phyloP scores from a whole-genome alignment of 169 alveolate species.

The Plasmodium relictum region DNA sequence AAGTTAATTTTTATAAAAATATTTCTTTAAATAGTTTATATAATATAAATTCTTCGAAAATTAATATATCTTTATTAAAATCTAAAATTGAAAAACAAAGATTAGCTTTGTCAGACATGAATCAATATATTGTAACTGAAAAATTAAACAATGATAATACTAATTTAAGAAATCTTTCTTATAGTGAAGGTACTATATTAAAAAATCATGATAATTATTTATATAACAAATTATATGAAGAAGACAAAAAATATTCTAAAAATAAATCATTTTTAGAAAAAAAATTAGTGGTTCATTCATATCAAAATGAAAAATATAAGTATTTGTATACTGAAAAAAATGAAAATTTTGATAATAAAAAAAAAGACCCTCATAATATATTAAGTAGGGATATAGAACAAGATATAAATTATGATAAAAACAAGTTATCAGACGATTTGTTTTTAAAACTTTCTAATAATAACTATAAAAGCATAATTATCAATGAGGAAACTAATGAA shows the following conservation, averaged over 20 bases:
- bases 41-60: not conserved
- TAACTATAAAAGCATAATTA: not conserved
- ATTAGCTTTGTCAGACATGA: conserved; percentile 28
- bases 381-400: not conserved
- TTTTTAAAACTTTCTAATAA: not conserved
- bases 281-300: not conserved
- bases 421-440: not conserved
- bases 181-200: conserved; percentile 20
- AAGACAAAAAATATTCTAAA: not conserved
- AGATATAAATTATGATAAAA: not conserved
- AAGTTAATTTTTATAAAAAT: no score
- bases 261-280: not conserved
- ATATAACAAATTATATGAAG: not conserved
- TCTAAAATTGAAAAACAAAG: conserved; percentile 27
- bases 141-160: not conserved
- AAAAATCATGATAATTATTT: conserved; percentile 3
- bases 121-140: not conserved
- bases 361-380: not conserved
- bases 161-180: conserved; percentile 17
- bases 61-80: conserved; percentile 27
- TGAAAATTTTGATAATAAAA: not conserved
- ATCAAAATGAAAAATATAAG: not conserved
- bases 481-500: not conserved
- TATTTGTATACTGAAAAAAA: not conserved
- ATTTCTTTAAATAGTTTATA: no score